phyloP scores from a whole-genome alignment of 306 rosid genomes.

The Macrotyloma uniflorum region DNA sequence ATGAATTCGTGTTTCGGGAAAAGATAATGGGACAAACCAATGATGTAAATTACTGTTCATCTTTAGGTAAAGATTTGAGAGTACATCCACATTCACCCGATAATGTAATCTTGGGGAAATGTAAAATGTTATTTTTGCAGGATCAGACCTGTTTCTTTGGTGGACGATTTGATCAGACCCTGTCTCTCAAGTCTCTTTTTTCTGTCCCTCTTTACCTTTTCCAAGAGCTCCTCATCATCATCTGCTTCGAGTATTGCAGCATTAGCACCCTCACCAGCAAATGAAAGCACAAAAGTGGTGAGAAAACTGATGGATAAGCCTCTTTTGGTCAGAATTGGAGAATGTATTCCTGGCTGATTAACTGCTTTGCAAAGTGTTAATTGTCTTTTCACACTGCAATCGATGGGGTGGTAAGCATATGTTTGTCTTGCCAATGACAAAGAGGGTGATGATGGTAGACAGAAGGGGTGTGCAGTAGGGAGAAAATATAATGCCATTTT shows the following conservation, averaged over 20 bases:
- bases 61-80: neutral
- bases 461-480: conserved; percentile 60
- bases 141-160: conserved; percentile 74
- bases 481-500: conserved; percentile 76
- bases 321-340: conserved; percentile 65
- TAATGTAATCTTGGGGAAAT: neutral
- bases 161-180: conserved; percentile 71
- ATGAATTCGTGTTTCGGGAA: neutral
- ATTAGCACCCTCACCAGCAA: conserved; percentile 56
- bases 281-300: conserved; percentile 57
- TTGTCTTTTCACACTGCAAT: conserved; percentile 42
- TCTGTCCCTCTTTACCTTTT: conserved; percentile 80
- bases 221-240: conserved; percentile 88
- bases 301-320: conserved; percentile 53
- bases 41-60: conserved; percentile 8
- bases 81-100: conserved; percentile 13
- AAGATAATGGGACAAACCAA: conserved; percentile 2
- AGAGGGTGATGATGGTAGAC: conserved; percentile 42
- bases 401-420: conserved; percentile 40
- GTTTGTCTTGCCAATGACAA: conserved; percentile 39
- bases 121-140: neutral
- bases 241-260: conserved; percentile 98
- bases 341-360: conserved; percentile 29
- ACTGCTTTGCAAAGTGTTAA: conserved; percentile 53
- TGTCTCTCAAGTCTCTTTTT: conserved; percentile 90